Conservation (phyloP, 2,329 filamentous ascomycete genomes). For the Leptographium wingfieldii region DNA sequence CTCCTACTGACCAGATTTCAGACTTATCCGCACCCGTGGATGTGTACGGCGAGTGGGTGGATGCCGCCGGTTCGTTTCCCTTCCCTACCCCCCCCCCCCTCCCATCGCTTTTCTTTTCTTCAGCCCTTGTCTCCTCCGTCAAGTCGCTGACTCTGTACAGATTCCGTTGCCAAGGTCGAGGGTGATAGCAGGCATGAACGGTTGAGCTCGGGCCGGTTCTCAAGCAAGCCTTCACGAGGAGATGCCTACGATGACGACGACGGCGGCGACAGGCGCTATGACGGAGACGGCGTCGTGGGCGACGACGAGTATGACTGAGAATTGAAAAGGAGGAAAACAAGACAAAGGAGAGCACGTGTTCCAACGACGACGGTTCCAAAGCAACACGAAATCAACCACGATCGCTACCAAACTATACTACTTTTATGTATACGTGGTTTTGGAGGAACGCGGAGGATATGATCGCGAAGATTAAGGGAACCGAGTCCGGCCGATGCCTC, state of each 20-base stretch:
- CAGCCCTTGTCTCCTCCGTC: not conserved
- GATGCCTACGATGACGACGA: conserved; percentile 26
- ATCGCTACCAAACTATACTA: not conserved
- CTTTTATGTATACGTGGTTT: not conserved
- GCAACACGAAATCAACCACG: not conserved
- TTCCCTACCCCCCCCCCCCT: too few species aligned
- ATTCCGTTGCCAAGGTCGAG: conserved; percentile 35
- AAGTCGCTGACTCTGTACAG: conserved; percentile 16
- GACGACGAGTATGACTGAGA: conserved; percentile 36
- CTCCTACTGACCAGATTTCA: conserved; percentile 21
- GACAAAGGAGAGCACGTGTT: not conserved
- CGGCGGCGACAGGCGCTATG: conserved; percentile 38
- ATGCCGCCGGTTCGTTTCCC: conserved; percentile 51
- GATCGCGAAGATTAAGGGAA: not conserved
- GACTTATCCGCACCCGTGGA: conserved; percentile 86
- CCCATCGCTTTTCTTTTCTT: too few species aligned
- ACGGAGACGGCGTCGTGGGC: conserved; percentile 37
- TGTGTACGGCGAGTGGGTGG: conserved; percentile 96
- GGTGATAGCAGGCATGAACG: conserved; percentile 3
- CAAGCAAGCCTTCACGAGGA: not conserved
- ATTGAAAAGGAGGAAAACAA: too few species aligned
- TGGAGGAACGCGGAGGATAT: not conserved
- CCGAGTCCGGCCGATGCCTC: not conserved
- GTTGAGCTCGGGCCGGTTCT: not conserved
- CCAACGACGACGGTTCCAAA: not conserved